phyloP scores from a whole-genome alignment of 2,329 filamentous ascomycete genomes.

The Fusarium sublunatum region DNA sequence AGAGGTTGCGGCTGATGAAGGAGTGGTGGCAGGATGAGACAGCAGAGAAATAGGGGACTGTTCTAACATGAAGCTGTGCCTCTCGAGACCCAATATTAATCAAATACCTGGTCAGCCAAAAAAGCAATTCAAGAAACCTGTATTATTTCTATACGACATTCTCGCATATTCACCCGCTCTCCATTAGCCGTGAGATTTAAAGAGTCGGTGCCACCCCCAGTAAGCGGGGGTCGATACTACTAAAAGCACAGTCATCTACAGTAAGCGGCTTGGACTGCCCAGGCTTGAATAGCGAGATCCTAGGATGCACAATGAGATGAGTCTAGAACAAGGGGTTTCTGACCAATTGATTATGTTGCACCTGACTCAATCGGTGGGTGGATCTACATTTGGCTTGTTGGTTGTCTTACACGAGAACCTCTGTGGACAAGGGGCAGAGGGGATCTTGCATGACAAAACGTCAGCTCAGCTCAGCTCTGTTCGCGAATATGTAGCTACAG shows the following conservation, averaged over 20 bases:
- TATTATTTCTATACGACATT: background rate
- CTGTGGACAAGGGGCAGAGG: constrained; percentile 20
- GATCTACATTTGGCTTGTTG: constrained; percentile 6
- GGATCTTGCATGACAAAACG: constrained; percentile 9
- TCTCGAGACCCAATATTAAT: constrained; percentile 3
- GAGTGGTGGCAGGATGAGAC: constrained; percentile 70
- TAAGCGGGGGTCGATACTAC: background rate
- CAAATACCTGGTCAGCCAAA: background rate
- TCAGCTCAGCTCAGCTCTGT: constrained; percentile 13
- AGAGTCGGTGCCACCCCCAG: no score
- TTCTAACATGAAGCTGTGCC: background rate
- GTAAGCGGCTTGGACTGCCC: no score
- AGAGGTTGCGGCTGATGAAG: constrained; percentile 63
- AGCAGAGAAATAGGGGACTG: constrained; percentile 10
- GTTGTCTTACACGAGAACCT: constrained; percentile 39
- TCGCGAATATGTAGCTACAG: constrained; percentile 12
- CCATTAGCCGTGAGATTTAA: no score
- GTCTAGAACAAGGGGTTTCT: background rate
- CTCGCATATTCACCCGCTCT: background rate
- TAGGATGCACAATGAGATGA: no score
- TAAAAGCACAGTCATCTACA: constrained; percentile 26
- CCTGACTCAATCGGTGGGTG: constrained; percentile 19
- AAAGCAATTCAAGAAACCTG: background rate
- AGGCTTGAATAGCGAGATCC: no score
- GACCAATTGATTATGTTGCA: constrained; percentile 21